A percentile compares a stretch with the other conserved stretches of the same genome.
Conservation (phyloP, 164 flowering plant genomes). For the Magnolia changhungtana region DNA sequence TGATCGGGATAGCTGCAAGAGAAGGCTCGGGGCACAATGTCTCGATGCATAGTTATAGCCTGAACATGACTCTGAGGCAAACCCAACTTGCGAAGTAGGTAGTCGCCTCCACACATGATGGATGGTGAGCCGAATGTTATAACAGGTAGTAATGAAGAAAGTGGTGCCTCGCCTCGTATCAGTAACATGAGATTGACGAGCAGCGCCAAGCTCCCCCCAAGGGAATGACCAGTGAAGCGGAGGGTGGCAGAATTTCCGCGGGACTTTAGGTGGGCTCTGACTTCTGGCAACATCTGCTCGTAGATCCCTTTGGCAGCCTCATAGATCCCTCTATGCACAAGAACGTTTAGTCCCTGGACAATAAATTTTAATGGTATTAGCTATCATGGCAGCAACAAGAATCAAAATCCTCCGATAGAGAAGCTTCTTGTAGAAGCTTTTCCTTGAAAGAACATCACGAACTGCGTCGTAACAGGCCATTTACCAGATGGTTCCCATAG, state of each 20-base stretch:
- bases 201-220: conserved; percentile 88
- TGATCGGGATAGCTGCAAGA: conserved; percentile 84
- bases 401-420: not conserved
- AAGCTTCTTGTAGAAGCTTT: not conserved
- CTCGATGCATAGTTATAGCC: conserved; percentile 83
- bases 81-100: conserved; percentile 64
- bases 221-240: conserved; percentile 97
- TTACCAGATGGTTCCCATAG: not conserved
- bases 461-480: too few relatives aligned
- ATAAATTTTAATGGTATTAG: not conserved
- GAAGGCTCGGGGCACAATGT: conserved; percentile 96
- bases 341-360: conserved; percentile 71
- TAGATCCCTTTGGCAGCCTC: conserved; percentile 98
- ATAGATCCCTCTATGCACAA: conserved; percentile 95
- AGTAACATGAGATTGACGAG: conserved; percentile 86
- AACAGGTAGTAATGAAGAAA: conserved; percentile 84
- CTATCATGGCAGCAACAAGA: not conserved
- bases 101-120: conserved; percentile 91
- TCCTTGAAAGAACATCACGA: not conserved
- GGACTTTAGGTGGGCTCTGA: conserved; percentile 57
- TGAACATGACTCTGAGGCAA: conserved; percentile 77
- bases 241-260: conserved; percentile 63
- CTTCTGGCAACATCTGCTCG: conserved; percentile 89
- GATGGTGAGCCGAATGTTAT: conserved; percentile 88
- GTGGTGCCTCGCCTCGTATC: conserved; percentile 73